These are phyloP conservation scores for Dothistroma pini DNA, from an alignment of 2,329 filamentous ascomycete species.

Conservation along the genomic window DNA sequence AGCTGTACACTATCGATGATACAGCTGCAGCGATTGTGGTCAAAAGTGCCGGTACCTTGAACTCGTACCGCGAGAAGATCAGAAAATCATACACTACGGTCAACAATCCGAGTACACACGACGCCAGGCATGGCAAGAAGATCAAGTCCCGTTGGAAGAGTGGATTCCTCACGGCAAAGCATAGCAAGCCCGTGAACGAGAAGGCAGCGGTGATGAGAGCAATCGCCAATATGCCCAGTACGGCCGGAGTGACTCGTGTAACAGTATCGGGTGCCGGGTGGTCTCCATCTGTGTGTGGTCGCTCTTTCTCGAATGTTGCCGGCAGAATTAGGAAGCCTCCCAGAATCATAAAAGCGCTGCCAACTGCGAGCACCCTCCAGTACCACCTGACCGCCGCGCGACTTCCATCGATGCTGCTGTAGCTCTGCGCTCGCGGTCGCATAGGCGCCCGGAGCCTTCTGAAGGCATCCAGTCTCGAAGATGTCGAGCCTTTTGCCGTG, in stretches of 20 bases:
- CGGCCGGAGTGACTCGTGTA: conserved; percentile 40
- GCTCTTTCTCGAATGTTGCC: conserved; percentile 40
- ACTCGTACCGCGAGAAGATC: conserved; percentile 40
- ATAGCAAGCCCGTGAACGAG: conserved; percentile 46
- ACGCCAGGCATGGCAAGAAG: conserved; percentile 44
- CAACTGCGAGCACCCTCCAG: conserved; percentile 45
- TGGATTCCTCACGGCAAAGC: conserved; percentile 45
- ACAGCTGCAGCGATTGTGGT: conserved; percentile 39
- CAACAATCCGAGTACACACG: conserved; percentile 46
- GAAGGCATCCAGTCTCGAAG: conserved; percentile 23
- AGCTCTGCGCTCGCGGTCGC: conserved; percentile 28
- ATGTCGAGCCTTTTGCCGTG: conserved; percentile 1
- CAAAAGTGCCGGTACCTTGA: conserved; percentile 44
- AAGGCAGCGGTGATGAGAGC: conserved; percentile 48
- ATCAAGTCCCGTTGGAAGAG: conserved; percentile 48
- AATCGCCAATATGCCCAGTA: conserved; percentile 45
- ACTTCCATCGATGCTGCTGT: conserved; percentile 30
- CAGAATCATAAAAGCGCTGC: conserved; percentile 47
- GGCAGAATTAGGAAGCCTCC: conserved; percentile 51
- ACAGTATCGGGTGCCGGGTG: conserved; percentile 28
- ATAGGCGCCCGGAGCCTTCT: conserved; percentile 23
- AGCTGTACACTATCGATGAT: conserved; percentile 41
- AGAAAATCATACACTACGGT: conserved; percentile 49
- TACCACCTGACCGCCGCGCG: conserved; percentile 42
- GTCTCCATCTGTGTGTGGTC: not conserved